These are phyloP conservation scores for Rhexocercosporidium sp. DNA, from an alignment of 2,329 filamentous ascomycete species.

Conservation along the genomic window DNA sequence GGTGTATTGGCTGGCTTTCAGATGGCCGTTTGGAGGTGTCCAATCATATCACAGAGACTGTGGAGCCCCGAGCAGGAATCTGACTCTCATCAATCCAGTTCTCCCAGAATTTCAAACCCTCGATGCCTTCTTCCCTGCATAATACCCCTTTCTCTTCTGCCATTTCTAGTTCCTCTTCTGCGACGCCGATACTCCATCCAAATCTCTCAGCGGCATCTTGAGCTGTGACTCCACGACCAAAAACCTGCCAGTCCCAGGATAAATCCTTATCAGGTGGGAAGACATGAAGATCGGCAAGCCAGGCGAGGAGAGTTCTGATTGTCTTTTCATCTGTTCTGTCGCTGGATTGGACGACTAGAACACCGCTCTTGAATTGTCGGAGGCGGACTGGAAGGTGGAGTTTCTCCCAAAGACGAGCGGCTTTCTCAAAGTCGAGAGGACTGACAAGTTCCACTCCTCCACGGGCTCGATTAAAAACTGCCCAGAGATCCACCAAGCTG, in stretches of 20 bases:
- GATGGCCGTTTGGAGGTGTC: neutral
- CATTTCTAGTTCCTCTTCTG: slow-evolving; percentile 95
- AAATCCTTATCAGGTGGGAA: slow-evolving; percentile 68
- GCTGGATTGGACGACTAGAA: slow-evolving; percentile 89
- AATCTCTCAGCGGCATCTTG: slow-evolving; percentile 89
- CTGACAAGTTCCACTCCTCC: slow-evolving; percentile 95
- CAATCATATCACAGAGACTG: slow-evolving; percentile 17
- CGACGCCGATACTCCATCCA: slow-evolving; percentile 96
- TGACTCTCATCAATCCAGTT: slow-evolving; percentile 55
- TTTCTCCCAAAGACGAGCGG: slow-evolving; percentile 85
- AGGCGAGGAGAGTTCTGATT: slow-evolving; percentile 74
- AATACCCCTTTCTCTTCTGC: slow-evolving; percentile 87
- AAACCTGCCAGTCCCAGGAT: slow-evolving; percentile 76
- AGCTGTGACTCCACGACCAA: slow-evolving; percentile 85
- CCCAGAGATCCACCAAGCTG: slow-evolving; percentile 89
- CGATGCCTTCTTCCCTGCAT: slow-evolving; percentile 89
- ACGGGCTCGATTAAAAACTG: slow-evolving; percentile 89
- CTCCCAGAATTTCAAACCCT: slow-evolving; percentile 92
- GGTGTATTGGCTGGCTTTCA: neutral
- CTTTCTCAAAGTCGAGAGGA: slow-evolving; percentile 89
- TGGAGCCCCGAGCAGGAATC: slow-evolving; percentile 8
- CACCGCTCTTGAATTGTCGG: slow-evolving; percentile 87
- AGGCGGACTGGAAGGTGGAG: slow-evolving; percentile 85
- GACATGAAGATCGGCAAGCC: slow-evolving; percentile 76
- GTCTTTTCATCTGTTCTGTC: slow-evolving; percentile 93